phyloP scores from a whole-genome alignment of 1,284 basidiomycete genomes.

The Sanguinoderma infundibulare region DNA sequence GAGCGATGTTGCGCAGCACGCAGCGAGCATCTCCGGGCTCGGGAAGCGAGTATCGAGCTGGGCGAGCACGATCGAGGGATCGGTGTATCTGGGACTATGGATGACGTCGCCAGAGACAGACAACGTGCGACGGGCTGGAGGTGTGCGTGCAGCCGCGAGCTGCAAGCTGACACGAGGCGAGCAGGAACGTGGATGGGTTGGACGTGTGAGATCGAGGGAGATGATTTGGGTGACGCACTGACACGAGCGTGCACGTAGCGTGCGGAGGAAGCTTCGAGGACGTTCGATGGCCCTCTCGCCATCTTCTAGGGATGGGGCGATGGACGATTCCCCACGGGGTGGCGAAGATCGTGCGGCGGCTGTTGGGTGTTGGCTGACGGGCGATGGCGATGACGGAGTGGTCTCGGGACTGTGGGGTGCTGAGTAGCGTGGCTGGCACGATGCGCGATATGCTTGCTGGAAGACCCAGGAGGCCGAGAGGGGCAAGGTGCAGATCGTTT shows the following conservation, averaged over 20 bases:
- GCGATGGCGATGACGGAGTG: not conserved
- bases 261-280: conserved; percentile 14
- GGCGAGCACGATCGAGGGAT: no score
- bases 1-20: no score
- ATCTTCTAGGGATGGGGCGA: not conserved
- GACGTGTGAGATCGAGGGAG: conserved; percentile 24
- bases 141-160: no score
- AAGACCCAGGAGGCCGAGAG: not conserved
- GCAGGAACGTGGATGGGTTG: not conserved
- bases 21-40: no score
- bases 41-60: no score
- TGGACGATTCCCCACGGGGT: not conserved
- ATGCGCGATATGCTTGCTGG: not conserved
- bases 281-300: conserved; percentile 11
- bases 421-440: not conserved
- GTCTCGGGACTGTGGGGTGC: not conserved
- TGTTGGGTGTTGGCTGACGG: not conserved
- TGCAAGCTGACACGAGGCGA: no score
- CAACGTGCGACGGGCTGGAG: no score
- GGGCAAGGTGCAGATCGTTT: not conserved
- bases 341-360: conserved; percentile 18
- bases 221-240: no score
- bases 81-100: no score
- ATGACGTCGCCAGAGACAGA: no score
- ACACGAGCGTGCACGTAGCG: no score